phyloP scores from a whole-genome alignment of 768 basidiomycete genomes.

The Gyrodon lividus region DNA sequence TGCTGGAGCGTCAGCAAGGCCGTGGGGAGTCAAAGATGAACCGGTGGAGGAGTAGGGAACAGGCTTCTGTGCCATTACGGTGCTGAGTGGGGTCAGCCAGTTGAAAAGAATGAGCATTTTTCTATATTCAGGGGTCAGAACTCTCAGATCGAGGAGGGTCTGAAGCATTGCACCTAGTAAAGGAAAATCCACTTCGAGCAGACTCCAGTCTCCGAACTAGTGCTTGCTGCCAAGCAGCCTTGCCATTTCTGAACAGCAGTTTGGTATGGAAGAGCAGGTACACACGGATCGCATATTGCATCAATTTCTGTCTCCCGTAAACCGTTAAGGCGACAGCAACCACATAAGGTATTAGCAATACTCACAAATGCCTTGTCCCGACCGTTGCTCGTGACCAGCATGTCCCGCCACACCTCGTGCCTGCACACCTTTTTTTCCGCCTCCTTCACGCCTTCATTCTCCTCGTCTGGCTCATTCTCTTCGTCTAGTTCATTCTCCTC shows the following conservation, averaged over 20 bases:
- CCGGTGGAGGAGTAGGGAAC: conserved; percentile 53
- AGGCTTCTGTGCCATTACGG: conserved; percentile 67
- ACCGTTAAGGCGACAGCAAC: background rate
- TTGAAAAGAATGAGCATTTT: conserved; percentile 82
- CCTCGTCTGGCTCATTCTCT: conserved; percentile 47
- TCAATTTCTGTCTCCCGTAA: conserved; percentile 61
- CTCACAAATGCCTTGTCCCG: conserved; percentile 85
- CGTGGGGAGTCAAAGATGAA: conserved; percentile 25
- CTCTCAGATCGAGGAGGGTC: background rate
- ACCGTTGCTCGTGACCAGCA: conserved; percentile 74
- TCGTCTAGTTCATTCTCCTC: conserved; percentile 42
- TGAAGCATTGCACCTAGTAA: conserved; percentile 56
- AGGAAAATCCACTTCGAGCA: conserved; percentile 58
- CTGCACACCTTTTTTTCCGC: conserved; percentile 48
- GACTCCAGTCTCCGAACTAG: conserved; percentile 60
- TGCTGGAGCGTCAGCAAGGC: conserved; percentile 13
- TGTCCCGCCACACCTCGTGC: conserved; percentile 79
- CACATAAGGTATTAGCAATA: conserved; percentile 12
- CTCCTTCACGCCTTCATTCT: conserved; percentile 43
- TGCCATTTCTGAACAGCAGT: conserved; percentile 45
- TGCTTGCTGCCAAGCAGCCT: conserved; percentile 51
- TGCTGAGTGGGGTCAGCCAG: conserved; percentile 75
- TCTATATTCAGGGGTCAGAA: conserved; percentile 38
- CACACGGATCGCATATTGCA: conserved; percentile 79
- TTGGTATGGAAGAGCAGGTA: conserved; percentile 70